Conservation (phyloP, 768 basidiomycete genomes). For the Mycena pura region DNA sequence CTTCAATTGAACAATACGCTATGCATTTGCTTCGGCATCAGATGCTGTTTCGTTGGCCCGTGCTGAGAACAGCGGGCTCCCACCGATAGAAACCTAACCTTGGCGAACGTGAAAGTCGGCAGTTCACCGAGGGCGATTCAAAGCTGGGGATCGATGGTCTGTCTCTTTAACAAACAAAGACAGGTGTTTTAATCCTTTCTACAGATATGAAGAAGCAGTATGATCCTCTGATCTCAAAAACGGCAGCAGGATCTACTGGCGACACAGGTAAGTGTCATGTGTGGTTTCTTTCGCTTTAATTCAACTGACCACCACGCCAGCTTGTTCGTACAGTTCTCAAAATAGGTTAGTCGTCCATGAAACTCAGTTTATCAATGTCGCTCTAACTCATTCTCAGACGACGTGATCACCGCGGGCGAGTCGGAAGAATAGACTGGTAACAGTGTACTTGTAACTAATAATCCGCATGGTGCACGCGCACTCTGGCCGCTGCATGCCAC, state of each 20-base stretch:
- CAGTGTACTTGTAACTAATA: no score
- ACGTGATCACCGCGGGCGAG: constrained; percentile 78
- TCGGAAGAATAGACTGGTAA: constrained; percentile 61
- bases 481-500: no score
- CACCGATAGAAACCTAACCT: constrained; percentile 96
- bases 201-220: constrained; percentile 98
- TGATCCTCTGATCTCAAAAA: constrained; percentile 96
- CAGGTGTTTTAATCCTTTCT: not conserved
- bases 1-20: constrained; percentile 98
- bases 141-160: constrained; percentile 90
- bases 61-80: constrained; percentile 96
- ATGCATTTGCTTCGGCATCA: constrained; percentile 97
- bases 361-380: not conserved
- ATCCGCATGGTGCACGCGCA: no score
- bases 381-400: constrained; percentile 53
- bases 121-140: constrained; percentile 86
- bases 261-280: constrained; percentile 74
- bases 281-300: not conserved
- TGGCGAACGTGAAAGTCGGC: constrained; percentile 94
- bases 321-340: constrained; percentile 88
- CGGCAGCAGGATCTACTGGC: constrained; percentile 96
- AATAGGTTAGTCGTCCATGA: constrained; percentile 62
- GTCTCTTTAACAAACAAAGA: not conserved
- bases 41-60: constrained; percentile 96
- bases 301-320: constrained; percentile 39